Percentiles rank a stretch among this genome's conserved stretches.
These are phyloP conservation scores for Naganishia sp. DNA, from an alignment of 1,284 basidiomycete species.

Conservation along the genomic window DNA sequence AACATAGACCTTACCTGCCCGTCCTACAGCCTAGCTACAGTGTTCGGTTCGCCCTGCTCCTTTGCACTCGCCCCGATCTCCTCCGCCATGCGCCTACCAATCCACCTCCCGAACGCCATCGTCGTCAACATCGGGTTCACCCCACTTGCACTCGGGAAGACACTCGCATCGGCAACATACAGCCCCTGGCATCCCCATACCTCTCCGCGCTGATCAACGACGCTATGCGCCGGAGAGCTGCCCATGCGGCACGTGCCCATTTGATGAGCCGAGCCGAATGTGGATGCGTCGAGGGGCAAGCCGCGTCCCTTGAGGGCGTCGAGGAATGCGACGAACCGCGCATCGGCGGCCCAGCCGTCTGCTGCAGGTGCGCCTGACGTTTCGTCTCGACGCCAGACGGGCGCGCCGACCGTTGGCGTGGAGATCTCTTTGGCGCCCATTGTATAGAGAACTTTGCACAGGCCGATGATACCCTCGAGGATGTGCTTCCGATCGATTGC, in stretches of 20 bases:
- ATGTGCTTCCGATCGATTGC: conserved; percentile 50
- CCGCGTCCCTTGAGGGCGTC: not conserved
- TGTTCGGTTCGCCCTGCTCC: not conserved
- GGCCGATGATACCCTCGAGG: conserved; percentile 50
- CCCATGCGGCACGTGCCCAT: conserved; percentile 55
- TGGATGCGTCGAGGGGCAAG: conserved; percentile 13
- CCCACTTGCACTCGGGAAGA: conserved; percentile 51
- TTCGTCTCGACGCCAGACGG: conserved; percentile 20
- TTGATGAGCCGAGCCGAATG: conserved; percentile 47
- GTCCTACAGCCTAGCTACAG: conserved; percentile 8
- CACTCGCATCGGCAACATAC: conserved; percentile 55
- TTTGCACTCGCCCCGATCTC: conserved; percentile 3
- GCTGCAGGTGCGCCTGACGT: not conserved
- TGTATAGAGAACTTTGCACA: conserved; percentile 52
- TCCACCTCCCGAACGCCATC: conserved; percentile 37
- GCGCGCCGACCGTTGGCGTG: conserved; percentile 38
- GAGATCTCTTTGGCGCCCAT: conserved; percentile 54
- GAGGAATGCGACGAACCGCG: conserved; percentile 22
- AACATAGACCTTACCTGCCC: no score
- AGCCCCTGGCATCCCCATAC: conserved; percentile 55
- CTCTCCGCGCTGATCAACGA: conserved; percentile 52
- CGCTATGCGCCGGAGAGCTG: conserved; percentile 44
- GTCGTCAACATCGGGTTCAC: conserved; percentile 58
- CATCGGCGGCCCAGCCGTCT: conserved; percentile 26
- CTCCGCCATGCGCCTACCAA: conserved; percentile 26